Evolutionary conservation across 106 monocot species (phyloP).

Genomic region (Gastrodia elata): DNA sequence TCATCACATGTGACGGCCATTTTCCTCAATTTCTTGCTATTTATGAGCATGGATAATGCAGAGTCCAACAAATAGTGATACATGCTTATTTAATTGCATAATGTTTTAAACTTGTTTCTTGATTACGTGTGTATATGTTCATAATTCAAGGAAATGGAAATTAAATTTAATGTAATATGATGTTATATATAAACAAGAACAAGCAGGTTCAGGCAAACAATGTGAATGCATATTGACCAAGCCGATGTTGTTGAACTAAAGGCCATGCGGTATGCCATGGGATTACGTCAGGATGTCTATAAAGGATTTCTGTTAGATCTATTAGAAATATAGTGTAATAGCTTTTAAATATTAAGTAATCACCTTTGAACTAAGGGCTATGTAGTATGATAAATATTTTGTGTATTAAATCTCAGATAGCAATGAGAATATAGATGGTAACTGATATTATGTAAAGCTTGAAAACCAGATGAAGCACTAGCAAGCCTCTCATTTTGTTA

Average conservation of each 20-base stretch:
- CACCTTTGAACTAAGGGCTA: not conserved
- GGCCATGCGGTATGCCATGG: not conserved
- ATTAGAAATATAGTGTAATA: not conserved
- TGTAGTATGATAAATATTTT: not conserved
- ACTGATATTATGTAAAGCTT: not conserved
- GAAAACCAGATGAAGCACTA: not conserved
- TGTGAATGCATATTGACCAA: not conserved
- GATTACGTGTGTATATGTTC: too few species aligned
- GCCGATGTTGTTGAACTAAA: not conserved
- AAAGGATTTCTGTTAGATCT: not conserved
- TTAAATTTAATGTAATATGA: too few species aligned
- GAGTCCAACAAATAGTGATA: too few species aligned
- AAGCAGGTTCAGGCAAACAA: not conserved
- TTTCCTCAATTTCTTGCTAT: too few species aligned
- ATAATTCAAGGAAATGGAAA: too few species aligned
- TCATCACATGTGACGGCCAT: too few species aligned
- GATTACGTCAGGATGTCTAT: not conserved
- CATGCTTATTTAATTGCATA: too few species aligned
- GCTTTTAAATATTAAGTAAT: not conserved
- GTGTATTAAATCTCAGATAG: too few species aligned
- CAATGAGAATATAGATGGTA: not conserved
- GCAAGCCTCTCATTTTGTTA: not conserved
- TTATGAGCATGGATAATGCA: too few species aligned
- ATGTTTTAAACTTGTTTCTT: too few species aligned
- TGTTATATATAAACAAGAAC: too few species aligned